phyloP scores from a whole-genome alignment of 148 eudicot genomes.

The Chenopodium suecicum region DNA sequence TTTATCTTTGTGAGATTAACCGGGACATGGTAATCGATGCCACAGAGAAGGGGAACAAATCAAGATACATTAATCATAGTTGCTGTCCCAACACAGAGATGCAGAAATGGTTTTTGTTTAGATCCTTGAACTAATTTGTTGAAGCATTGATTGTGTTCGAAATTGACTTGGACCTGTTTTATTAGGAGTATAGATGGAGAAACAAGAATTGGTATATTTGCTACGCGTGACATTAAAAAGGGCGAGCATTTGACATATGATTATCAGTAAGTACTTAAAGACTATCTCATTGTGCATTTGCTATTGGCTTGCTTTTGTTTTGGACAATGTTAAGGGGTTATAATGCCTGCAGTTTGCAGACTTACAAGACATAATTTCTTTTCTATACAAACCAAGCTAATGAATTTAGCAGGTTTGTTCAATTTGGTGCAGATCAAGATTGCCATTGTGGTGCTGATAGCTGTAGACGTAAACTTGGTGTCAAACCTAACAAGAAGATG shows the following conservation, averaged over 20 bases:
- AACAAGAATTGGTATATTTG: constrained; percentile 98
- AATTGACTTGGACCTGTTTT: constrained; percentile 10
- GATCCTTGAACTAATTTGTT: constrained; percentile 15
- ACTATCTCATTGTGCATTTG: not conserved
- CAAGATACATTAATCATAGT: constrained; percentile 99
- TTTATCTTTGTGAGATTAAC: constrained; percentile 94
- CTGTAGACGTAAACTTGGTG: constrained; percentile 93
- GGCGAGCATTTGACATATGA: constrained; percentile 97
- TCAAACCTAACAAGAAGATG: constrained; percentile 75
- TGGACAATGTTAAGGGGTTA: not conserved
- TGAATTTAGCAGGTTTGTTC: constrained; percentile 92
- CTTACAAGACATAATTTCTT: not conserved
- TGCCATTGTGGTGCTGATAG: constrained; percentile 90
- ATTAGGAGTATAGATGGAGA: constrained; percentile 95
- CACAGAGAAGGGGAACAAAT: constrained; percentile 90
- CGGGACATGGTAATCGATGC: constrained; percentile 99
- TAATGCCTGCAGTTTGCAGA: not conserved
- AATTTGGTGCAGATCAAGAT: constrained; percentile 99
- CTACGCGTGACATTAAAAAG: constrained; percentile 75
- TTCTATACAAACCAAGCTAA: constrained; percentile 36
- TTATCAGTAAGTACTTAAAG: constrained; percentile 61
- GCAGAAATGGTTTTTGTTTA: constrained; percentile 83
- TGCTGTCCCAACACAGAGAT: constrained; percentile 98
- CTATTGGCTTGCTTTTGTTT: not conserved
- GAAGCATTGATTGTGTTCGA: constrained; percentile 1